Base-by-base conservation (phyloP, 176 grass and related monocot species). In the maize (Zea mays) region DNA sequence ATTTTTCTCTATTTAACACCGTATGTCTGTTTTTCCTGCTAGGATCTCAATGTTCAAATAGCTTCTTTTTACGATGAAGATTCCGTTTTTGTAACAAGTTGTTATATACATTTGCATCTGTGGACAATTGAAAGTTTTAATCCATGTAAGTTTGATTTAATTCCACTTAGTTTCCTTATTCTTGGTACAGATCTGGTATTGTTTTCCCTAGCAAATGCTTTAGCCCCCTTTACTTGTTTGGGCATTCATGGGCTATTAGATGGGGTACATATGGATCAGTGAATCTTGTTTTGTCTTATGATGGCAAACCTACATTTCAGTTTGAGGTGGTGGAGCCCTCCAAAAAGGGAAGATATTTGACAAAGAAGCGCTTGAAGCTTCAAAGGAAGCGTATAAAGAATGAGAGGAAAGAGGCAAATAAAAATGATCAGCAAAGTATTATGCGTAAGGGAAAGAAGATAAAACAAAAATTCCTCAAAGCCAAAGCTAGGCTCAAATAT, bases 251-350 rank as follows among this genome's bases (percentile, higher is more conserved):
- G 58, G 8, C 35, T 83, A 56, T 79, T 64, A 79, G 91, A 71
- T 79, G 79, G 74, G 59, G 81, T 20, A 90, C 87, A 36, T 90
- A 87, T 58, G 77, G 88, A 56, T 92, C 85, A 43, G 91, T 94
- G 8, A 85, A 91, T 83, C 84, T 98, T 14, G 74, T 98, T 87
- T 76, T 94, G 11, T 88, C 89, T 67, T 89, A 90, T 12, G 76
- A 93, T 71, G 95, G 95, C 6, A 92, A 81, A 51, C 95, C 37
- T n/a, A 93, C 70, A 69, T 97, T 97, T 75, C 80, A 97, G 71
- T 92, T 90, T 61, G 86, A 92, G 20, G 80, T 86, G 87, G 84
- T 90, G 56, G 89, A 94, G n/a, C 95, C 83, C 71, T 90, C 91
- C 36, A 86, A 50, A 73, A 92, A 90, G 60, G 72, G 78, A 57